Evolutionary conservation across 345 rosid genomes (phyloP).

Genomic region (Noccaea bulbosa): DNA sequence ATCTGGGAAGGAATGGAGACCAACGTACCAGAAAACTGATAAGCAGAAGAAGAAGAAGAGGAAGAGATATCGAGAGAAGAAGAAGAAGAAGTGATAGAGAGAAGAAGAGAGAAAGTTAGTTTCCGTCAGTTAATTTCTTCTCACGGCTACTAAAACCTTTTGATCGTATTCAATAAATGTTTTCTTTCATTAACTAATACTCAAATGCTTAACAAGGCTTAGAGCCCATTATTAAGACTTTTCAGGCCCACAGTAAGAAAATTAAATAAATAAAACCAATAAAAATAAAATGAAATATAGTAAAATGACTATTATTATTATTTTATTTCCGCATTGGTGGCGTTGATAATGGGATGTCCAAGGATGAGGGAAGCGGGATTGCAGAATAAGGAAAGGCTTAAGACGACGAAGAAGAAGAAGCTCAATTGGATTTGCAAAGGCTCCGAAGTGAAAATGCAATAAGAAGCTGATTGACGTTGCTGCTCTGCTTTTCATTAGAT

Average conservation of each 20-base stretch:
- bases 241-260: not conserved
- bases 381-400: conserved; percentile 12
- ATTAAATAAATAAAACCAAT: not conserved
- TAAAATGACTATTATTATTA: conserved; percentile 1
- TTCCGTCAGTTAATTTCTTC: too few relatives aligned
- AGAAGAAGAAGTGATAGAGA: too few relatives aligned
- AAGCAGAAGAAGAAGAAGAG: too few relatives aligned
- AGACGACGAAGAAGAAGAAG: not conserved
- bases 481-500: conserved; percentile 27
- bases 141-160: too few relatives aligned
- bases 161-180: too few relatives aligned
- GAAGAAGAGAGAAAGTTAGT: too few relatives aligned
- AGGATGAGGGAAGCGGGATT: conserved; percentile 33
- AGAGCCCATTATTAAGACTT: not conserved
- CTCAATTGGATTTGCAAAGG: conserved; percentile 12
- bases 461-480: not conserved
- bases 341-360: conserved; percentile 40
- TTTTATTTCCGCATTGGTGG: conserved; percentile 32
- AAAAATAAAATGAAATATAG: not conserved
- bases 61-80: too few relatives aligned
- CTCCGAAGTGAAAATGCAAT: conserved; percentile 12
- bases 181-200: too few relatives aligned
- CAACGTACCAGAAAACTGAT: too few relatives aligned
- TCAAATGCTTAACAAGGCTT: too few relatives aligned
- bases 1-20: too few relatives aligned